Evolutionary conservation across 148 eudicot species (phyloP), one percentile per base, ranked within the genome.

Genomic region (Diospyros lotus): DNA sequence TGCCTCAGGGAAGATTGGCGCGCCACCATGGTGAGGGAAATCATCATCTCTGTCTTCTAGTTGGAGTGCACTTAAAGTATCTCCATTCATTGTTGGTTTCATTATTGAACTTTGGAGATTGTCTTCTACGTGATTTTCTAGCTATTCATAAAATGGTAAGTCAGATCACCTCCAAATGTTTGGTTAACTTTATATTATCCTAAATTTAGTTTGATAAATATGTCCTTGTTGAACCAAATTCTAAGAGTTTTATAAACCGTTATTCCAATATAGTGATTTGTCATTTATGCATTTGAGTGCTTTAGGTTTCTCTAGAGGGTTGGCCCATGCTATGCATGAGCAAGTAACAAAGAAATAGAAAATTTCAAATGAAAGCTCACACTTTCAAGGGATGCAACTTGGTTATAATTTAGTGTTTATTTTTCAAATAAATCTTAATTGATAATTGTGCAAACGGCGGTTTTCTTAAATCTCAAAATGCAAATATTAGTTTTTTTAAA

Each of bases 51-150:
- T 74, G 78, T 79, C 70, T 73, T 11, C 68, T 74, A 63, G 81
- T 84, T 67, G 79, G 76, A 68, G 61, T 68, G 71, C 83, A 83
- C 62, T 75, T 89, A 43, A 81, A 84, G 78, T 78, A 79, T 73
- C 79, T 93, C 70, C 69, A 83, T 71, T 78, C 65, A 46, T 60
- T 87, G 64, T 72, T 95, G 83, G 82, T 82, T 79, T 75, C 80
- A 69, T 69, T 91, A 68, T 42, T 88, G 73, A 81, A 80, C 71
- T 88, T 90, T 38, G 71, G 94, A 64, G 79, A 91, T 71, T 83
- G 86, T 73, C 88, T 95, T 78, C 84, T 95, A 82, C 84, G 68
- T 71, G 97, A 95, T 73, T 90, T 90, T 79, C 78, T 95, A 71
- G 79, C 80, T 39, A 82, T 84, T 45, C 97, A 91, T 75, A 84